Evolutionary conservation across 371 early-diverging fungal species (phyloP), one percentile per base, ranked within the genome.

Genomic region (Mortierella sp.): DNA sequence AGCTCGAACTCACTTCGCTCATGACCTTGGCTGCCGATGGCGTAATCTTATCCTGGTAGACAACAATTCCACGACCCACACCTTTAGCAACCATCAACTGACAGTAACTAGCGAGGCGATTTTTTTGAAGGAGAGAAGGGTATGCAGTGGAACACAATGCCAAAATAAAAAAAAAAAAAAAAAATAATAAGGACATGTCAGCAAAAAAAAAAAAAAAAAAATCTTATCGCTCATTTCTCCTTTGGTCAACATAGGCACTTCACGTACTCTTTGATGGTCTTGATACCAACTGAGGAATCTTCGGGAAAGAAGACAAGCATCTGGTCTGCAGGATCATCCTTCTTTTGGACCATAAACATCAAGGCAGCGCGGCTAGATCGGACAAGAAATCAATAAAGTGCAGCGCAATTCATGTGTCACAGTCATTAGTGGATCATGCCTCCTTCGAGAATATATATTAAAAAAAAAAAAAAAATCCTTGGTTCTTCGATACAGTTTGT

Each of bases 301-400:
- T 95, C 95, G 19, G 96, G 92, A 86, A 98, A 97, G 80, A 97
- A 96, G 3, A 97, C 93, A 53, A 96, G 87, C 72, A 97, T 84
- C 77, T 96, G 94, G 72, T 95, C 95, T 43, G 90, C 86, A 18
- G 91, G 92, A 75, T 92, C 91, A 74, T 92, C 90, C 71, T 89
- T 89, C 82, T 93, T 92, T 71, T 95, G 91, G 15, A 97, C 96
- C 59, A 95, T 85, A 82, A 96, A 97, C 25, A 93, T 94, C 82
- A 97, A 86, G 15, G 84, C 84, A 53, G 87, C 86, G 44, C 97
- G 95, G 74, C 94, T 94, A 80, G 6, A 70, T 30, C 52, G 30
- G 19, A 19, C 26, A 23, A 59, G 46, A 37, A 45, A 21, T n/a
- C 26, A 45, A 21, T n/a, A 37, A 37, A 58, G 15, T 53, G 37